phyloP scores from a whole-genome alignment of 768 basidiomycete species.

The Dendrothele bispora region DNA sequence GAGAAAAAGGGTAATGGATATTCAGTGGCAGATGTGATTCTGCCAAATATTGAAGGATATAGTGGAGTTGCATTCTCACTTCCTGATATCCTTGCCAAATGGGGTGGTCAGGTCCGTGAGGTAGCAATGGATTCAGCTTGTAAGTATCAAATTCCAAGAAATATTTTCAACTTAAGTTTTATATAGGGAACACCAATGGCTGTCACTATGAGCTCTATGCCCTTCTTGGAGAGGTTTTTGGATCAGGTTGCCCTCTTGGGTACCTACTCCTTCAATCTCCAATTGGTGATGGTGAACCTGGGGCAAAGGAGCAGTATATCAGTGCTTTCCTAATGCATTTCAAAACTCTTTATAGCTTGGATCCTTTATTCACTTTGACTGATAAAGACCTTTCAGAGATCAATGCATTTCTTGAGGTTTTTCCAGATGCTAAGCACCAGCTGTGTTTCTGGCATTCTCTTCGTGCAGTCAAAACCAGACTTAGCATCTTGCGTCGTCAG shows the following conservation, averaged over 20 bases:
- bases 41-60: too few species aligned
- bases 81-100: not conserved
- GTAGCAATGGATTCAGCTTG: constrained; percentile 5
- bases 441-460: constrained; percentile 28
- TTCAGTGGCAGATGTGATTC: too few species aligned
- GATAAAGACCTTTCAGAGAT: constrained; percentile 29
- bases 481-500: too few species aligned
- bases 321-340: too few species aligned
- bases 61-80: constrained; percentile 1
- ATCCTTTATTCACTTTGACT: constrained; percentile 16
- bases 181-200: constrained; percentile 20
- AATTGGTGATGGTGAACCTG: constrained; percentile 2
- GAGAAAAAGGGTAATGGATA: too few species aligned
- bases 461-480: constrained; percentile 17
- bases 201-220: constrained; percentile 21
- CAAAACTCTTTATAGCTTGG: constrained; percentile 15
- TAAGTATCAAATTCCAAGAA: not conserved
- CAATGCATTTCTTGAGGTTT: constrained; percentile 15
- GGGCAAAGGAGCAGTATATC: constrained; percentile 16
- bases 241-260: constrained; percentile 22
- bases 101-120: not conserved
- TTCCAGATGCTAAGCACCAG: constrained; percentile 23
- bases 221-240: constrained; percentile 22
- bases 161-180: not conserved
- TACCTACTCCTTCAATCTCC: constrained; percentile 13